Percentiles rank a stretch among this genome's conserved stretches.
Evolutionary conservation across 2,329 filamentous ascomycete species (phyloP).

Genomic region (Eutypa lata): DNA sequence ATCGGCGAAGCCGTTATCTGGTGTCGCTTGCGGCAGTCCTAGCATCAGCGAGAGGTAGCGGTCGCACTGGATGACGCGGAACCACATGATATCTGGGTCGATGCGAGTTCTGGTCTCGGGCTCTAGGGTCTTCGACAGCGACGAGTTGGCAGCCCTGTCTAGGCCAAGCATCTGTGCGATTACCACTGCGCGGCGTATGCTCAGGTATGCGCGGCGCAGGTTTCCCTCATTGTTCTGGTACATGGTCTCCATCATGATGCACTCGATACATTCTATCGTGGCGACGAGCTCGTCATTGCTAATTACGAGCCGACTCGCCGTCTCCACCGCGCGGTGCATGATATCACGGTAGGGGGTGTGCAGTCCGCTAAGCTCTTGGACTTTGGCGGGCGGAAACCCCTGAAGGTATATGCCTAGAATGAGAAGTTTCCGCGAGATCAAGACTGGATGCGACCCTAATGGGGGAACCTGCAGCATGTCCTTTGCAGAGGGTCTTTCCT

Average conservation of each 20-base stretch:
- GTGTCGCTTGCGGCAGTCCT: slow-evolving; percentile 39
- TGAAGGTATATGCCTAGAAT: slow-evolving; percentile 36
- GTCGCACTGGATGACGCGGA: slow-evolving; percentile 41
- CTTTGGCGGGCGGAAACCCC: slow-evolving; percentile 16
- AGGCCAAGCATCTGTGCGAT: slow-evolving; percentile 42
- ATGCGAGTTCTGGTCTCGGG: slow-evolving; percentile 22
- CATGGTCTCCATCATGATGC: slow-evolving; percentile 45
- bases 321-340: slow-evolving; percentile 20
- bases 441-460: slow-evolving; percentile 29
- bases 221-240: slow-evolving; percentile 46
- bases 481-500: slow-evolving; percentile 19
- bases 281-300: slow-evolving; percentile 43
- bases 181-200: slow-evolving; percentile 40
- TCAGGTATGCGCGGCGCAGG: slow-evolving; percentile 43
- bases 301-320: slow-evolving; percentile 35
- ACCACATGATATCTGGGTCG: slow-evolving; percentile 40
- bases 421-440: slow-evolving; percentile 40
- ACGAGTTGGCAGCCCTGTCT: slow-evolving; percentile 7
- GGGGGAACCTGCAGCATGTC: slow-evolving; percentile 30
- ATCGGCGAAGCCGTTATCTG: slow-evolving; percentile 24
- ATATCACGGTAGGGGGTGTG: slow-evolving; percentile 5
- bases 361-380: slow-evolving; percentile 2
- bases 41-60: slow-evolving; percentile 46
- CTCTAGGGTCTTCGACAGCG: slow-evolving; percentile 16
- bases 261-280: slow-evolving; percentile 47